Evolutionary conservation across 1,284 basidiomycete species (phyloP).

Genomic region (Fomitopsis palustris): DNA sequence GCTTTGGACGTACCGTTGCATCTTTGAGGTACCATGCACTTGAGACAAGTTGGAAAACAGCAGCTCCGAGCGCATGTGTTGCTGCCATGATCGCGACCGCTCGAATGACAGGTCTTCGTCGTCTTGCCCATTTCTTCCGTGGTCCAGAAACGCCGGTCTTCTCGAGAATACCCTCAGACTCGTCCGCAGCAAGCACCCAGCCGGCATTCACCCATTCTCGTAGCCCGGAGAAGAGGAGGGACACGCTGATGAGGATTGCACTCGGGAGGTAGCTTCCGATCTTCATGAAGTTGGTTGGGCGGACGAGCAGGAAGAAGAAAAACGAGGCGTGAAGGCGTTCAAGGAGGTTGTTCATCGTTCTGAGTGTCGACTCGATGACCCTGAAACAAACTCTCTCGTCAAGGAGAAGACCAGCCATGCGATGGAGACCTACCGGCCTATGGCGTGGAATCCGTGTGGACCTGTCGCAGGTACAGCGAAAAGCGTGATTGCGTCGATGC

Average conservation of each 20-base stretch:
- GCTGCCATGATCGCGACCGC: constrained; percentile 49
- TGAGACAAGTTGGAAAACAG: constrained; percentile 44
- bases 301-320: constrained; percentile 88
- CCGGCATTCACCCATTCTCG: constrained; percentile 65
- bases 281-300: constrained; percentile 77
- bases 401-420: not conserved
- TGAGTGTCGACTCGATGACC: constrained; percentile 79
- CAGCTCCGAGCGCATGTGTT: constrained; percentile 50
- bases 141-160: not conserved
- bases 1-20: constrained; percentile 32
- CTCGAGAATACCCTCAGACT: constrained; percentile 21
- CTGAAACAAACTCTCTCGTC: constrained; percentile 34
- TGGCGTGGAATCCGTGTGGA: constrained; percentile 92
- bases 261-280: constrained; percentile 89
- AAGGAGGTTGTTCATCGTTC: constrained; percentile 89
- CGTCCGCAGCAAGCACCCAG: constrained; percentile 37
- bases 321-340: constrained; percentile 94
- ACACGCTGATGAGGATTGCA: constrained; percentile 76
- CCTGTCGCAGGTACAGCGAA: constrained; percentile 86
- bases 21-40: constrained; percentile 38
- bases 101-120: constrained; percentile 46
- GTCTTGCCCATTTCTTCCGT: constrained; percentile 30
- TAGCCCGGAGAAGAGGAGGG: constrained; percentile 81
- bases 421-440: constrained; percentile 63
- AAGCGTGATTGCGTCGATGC: constrained; percentile 92